A percentile compares a stretch with the other conserved stretches of the same genome.
phyloP scores from a whole-genome alignment of 345 rosid genomes.

The Arabis hirsuta region DNA sequence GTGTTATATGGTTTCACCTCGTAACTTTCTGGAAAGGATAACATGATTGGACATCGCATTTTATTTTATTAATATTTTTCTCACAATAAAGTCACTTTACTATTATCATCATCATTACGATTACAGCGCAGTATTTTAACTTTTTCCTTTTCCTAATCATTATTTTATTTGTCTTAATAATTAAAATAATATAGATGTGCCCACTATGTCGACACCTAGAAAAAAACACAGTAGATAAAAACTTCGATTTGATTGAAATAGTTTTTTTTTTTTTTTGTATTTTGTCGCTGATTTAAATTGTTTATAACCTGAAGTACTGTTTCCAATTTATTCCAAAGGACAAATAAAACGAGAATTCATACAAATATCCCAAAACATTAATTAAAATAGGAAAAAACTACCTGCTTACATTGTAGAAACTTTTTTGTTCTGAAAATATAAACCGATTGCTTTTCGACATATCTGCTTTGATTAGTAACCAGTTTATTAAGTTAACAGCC shows the following conservation, averaged over 20 bases:
- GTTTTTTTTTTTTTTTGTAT: neutral
- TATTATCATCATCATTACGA: slow-evolving; percentile 31
- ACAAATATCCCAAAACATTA: neutral
- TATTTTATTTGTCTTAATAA: slow-evolving; percentile 13
- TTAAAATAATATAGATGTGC: slow-evolving; percentile 18
- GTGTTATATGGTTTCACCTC: slow-evolving; percentile 39
- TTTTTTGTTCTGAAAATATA: neutral
- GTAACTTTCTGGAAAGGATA: slow-evolving; percentile 39
- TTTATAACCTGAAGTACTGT: neutral
- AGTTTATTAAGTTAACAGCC: too few species aligned
- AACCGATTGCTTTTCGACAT: too few species aligned
- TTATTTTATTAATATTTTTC: neutral
- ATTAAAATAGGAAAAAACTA: neutral
- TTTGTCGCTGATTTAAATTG: neutral
- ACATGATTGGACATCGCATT: slow-evolving; percentile 35
- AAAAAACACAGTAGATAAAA: neutral
- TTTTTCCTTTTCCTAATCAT: slow-evolving; percentile 25
- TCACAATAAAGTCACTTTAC: slow-evolving; percentile 29
- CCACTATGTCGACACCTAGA: slow-evolving; percentile 42
- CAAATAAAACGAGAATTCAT: slow-evolving; percentile 11
- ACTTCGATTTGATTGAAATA: neutral
- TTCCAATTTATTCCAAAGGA: neutral
- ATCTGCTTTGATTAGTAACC: too few species aligned
- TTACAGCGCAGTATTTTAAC: slow-evolving; percentile 27
- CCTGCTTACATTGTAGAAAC: neutral